A percentile compares a stretch with the other conserved stretches of the same genome.
Evolutionary conservation across 179 eudicot species (phyloP).

Genomic region (Beta lomatogona): DNA sequence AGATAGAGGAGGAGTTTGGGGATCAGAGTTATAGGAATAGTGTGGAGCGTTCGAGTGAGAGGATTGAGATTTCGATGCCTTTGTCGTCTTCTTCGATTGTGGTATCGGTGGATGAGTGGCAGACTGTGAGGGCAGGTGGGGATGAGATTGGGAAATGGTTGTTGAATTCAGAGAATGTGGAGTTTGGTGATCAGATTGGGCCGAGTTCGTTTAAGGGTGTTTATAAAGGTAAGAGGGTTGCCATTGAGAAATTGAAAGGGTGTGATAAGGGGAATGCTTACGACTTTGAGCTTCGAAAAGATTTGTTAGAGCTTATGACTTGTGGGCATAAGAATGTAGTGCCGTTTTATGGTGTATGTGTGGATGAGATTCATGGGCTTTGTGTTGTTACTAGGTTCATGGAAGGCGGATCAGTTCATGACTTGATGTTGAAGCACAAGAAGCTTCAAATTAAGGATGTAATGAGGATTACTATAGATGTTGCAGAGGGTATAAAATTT

Average conservation of each 20-base stretch:
- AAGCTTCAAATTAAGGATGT: constrained; percentile 76
- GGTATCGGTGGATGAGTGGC: constrained; percentile 93
- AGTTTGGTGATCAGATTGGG: constrained; percentile 70
- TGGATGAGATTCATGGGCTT: constrained; percentile 78
- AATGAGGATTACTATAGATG: constrained; percentile 71
- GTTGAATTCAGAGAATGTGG: constrained; percentile 61
- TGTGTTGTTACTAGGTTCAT: constrained; percentile 82
- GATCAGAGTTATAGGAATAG: constrained; percentile 57
- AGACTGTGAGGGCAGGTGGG: constrained; percentile 71
- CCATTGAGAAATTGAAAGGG: constrained; percentile 81
- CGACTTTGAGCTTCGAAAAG: constrained; percentile 68
- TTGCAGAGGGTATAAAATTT: constrained; percentile 89
- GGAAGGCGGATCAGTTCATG: constrained; percentile 93
- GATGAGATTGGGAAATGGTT: constrained; percentile 72
- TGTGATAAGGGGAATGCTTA: constrained; percentile 89
- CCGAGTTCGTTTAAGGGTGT: constrained; percentile 67
- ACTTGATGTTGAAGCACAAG: constrained; percentile 71
- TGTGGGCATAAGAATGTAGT: constrained; percentile 87
- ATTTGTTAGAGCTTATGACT: constrained; percentile 87
- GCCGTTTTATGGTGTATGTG: constrained; percentile 75
- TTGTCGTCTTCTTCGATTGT: constrained; percentile 59
- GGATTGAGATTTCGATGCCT: constrained; percentile 56
- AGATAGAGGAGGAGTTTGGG: constrained; percentile 57
- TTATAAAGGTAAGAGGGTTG: constrained; percentile 71
- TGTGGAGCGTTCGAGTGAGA: constrained; percentile 46